Evolutionary conservation across 2,329 filamentous ascomycete genomes (phyloP).

Genomic region (Microcyclosporella mali): DNA sequence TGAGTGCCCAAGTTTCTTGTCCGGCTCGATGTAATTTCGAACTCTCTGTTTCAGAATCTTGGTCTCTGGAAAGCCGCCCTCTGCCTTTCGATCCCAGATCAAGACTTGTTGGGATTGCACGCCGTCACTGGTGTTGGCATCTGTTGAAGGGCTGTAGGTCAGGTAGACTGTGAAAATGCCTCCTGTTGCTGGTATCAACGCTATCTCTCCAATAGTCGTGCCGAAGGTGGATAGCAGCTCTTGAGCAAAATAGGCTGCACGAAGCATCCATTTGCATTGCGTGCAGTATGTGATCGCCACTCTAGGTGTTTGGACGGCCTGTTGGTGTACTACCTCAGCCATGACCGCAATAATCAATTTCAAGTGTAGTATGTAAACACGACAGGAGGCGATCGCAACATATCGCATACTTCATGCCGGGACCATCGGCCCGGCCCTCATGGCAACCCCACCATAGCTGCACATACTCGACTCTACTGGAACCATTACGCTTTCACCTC

Average conservation of each 20-base stretch:
- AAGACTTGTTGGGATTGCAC: slow-evolving; percentile 42
- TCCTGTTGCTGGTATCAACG: slow-evolving; percentile 77
- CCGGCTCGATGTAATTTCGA: slow-evolving; percentile 74
- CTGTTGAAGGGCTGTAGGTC: slow-evolving; percentile 28
- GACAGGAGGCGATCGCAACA: too few species aligned
- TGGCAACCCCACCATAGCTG: too few species aligned
- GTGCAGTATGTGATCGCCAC: slow-evolving; percentile 7
- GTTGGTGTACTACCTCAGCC: too few species aligned
- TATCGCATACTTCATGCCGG: too few species aligned
- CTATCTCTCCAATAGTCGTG: slow-evolving; percentile 75
- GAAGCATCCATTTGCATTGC: slow-evolving; percentile 27
- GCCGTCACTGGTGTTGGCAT: slow-evolving; percentile 6
- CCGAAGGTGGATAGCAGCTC: slow-evolving; percentile 92
- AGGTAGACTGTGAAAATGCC: slow-evolving; percentile 76
- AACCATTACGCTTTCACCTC: too few species aligned
- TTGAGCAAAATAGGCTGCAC: slow-evolving; percentile 68
- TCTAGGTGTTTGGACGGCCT: not conserved
- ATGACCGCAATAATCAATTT: too few species aligned
- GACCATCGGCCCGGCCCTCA: too few species aligned
- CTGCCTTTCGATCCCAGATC: slow-evolving; percentile 80
- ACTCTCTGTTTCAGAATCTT: slow-evolving; percentile 84
- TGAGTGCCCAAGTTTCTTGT: slow-evolving; percentile 68
- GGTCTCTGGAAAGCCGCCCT: slow-evolving; percentile 90
- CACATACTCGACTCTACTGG: too few species aligned
- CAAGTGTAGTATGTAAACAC: too few species aligned